Percentiles rank a stretch among this genome's conserved stretches.
phyloP scores from a whole-genome alignment of 805 yeast genomes.

The Nakazawaea holstii region DNA sequence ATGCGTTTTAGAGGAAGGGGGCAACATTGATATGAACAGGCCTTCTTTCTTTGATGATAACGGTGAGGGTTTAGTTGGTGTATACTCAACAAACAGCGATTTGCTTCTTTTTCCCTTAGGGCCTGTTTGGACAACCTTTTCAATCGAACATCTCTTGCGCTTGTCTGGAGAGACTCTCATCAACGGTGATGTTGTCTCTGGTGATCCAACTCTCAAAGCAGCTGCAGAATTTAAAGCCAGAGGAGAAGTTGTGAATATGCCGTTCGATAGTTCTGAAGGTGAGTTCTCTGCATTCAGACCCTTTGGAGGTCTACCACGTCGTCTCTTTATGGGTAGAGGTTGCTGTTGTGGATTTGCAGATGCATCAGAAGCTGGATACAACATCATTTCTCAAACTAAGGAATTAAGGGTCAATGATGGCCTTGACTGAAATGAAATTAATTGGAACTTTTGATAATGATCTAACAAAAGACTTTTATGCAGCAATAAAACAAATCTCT shows the following conservation, averaged over 20 bases:
- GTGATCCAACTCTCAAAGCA: constrained; percentile 13
- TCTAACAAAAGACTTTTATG: background rate
- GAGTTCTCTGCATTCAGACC: constrained; percentile 8
- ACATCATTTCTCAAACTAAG: background rate
- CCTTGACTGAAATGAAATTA: no score
- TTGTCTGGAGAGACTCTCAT: constrained; percentile 19
- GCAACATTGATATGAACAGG: background rate
- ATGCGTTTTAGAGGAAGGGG: constrained; percentile 6
- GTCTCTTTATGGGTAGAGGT: constrained; percentile 10
- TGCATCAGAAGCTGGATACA: constrained; percentile 1
- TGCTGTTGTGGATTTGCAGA: constrained; percentile 1
- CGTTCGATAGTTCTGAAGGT: background rate
- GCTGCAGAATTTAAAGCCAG: constrained; percentile 14
- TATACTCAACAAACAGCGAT: constrained; percentile 3
- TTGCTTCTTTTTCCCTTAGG: constrained; percentile 6
- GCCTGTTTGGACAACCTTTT: constrained; percentile 1
- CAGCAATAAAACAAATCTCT: no score
- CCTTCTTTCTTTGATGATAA: background rate
- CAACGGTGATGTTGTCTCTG: constrained; percentile 16
- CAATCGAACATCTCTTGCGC: background rate
- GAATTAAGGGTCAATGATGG: background rate
- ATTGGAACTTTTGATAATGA: background rate
- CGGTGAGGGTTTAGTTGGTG: constrained; percentile 8
- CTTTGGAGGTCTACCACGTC: constrained; percentile 14
- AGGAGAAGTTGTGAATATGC: constrained; percentile 10